A percentile compares a stretch with the other conserved stretches of the same genome.
phyloP scores from a whole-genome alignment of 371 early-diverging fungal genomes.

The Apophysomyces sp. region DNA sequence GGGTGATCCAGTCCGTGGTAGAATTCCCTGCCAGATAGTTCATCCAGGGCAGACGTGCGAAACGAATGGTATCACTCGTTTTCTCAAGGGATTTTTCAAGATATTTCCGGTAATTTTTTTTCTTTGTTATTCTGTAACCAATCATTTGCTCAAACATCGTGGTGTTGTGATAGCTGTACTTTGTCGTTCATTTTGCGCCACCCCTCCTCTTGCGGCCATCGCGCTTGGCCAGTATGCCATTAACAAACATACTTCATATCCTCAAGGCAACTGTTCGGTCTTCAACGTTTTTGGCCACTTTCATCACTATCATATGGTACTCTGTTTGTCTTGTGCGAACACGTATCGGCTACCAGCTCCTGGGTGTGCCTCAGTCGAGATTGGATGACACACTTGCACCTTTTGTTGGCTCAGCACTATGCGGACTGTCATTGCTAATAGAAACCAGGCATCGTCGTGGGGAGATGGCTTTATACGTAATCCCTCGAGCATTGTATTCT shows the following conservation, averaged over 20 bases:
- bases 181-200: constrained; percentile 61
- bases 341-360: constrained; percentile 45
- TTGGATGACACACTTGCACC: constrained; percentile 53
- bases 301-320: constrained; percentile 61
- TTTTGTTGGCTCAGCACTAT: constrained; percentile 54
- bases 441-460: constrained; percentile 61
- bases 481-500: constrained; percentile 57
- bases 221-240: constrained; percentile 34
- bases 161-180: constrained; percentile 46
- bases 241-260: constrained; percentile 33
- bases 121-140: not conserved
- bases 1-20: constrained; percentile 39
- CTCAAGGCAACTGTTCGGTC: constrained; percentile 52
- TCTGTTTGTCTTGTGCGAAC: constrained; percentile 58
- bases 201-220: constrained; percentile 53
- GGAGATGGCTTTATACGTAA: constrained; percentile 66
- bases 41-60: constrained; percentile 49
- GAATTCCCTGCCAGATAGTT: constrained; percentile 43
- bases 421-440: constrained; percentile 59
- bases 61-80: constrained; percentile 37
- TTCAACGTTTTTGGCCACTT: constrained; percentile 61
- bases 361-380: constrained; percentile 26
- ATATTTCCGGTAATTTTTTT: constrained; percentile 35
- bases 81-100: constrained; percentile 43
- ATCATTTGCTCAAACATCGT: not conserved